Evolutionary conservation across 2,329 filamentous ascomycete species (phyloP), one percentile per base, ranked within the genome.

Genomic region (Calonectria fujianensis): DNA sequence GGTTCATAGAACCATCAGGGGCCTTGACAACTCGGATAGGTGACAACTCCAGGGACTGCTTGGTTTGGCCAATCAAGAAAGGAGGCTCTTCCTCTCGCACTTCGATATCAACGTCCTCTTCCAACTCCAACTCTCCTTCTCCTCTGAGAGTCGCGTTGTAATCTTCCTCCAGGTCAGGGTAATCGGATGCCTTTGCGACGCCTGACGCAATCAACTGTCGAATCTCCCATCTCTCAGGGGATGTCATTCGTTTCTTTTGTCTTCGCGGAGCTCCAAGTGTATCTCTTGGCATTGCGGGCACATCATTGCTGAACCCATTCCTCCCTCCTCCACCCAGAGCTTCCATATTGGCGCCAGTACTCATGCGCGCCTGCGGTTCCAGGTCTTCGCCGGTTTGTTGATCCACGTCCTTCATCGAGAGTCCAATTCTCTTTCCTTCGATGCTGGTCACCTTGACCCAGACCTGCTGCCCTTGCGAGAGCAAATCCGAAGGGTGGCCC

Each of bases 351-450:
- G 97, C 97, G 10, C 97, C 97, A 1, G 96, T 97, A 37, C 94
- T 93, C 81, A 98, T 91, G 61, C 94, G 90, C 73, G 91, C 91
- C 76, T 96, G 93, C 0, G 96, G 95, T 37, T 93, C 92, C 50
- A 98, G 87, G 82, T 99, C 97, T 82, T 92, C 91, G 8, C 97
- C 97, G 4, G 94, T 96, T 37, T 91, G 90, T 84, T 99, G 97
- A 80, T 99, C 96, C 20, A 98, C 96, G 75, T 98, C 96, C 82
- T 98, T 98, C 96, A 99, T 98, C 0, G 96, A 98, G 8, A 99
- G 87, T 0, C 96, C 96, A 80, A 98, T 93, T 35, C 95, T 91
- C 69, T 89, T 92, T 5, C 94, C 93, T 82, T 98, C 94, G 69
- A 98, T 93, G 82, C 94, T 98, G 81, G 94, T 89, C 31, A 99